These are phyloP conservation scores for Sporothrix humicola DNA, from an alignment of 2,329 filamentous ascomycete genomes.

Conservation along the genomic window DNA sequence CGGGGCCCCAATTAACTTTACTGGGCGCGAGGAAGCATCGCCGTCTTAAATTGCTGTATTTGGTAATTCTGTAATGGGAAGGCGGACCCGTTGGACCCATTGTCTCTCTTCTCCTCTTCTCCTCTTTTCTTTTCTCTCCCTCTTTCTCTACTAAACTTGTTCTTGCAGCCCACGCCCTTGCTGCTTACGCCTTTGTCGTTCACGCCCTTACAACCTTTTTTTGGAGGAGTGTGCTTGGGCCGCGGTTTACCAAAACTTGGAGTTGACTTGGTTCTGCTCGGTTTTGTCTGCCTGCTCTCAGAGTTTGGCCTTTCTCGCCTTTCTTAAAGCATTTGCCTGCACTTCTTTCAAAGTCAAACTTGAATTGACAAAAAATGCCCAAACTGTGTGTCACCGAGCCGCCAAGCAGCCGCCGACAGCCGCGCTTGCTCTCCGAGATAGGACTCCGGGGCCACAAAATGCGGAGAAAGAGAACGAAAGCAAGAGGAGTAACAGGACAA, in stretches of 20 bases:
- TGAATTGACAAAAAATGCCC: constrained; percentile 12
- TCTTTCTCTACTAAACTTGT: too few species aligned
- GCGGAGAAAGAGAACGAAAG: constrained; percentile 11
- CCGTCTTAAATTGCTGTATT: background rate
- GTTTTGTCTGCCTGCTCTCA: background rate
- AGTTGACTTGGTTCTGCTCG: background rate
- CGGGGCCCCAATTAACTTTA: background rate
- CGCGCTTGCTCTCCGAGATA: constrained; percentile 7
- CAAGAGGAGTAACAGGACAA: background rate
- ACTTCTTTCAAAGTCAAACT: background rate
- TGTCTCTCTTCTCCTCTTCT: too few species aligned
- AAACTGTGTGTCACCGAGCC: constrained; percentile 5
- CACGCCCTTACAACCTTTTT: too few species aligned
- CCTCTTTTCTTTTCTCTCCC: too few species aligned
- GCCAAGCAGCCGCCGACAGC: constrained; percentile 23
- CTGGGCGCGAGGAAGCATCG: constrained; percentile 7
- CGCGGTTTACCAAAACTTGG: too few species aligned
- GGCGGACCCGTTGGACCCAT: too few species aligned
- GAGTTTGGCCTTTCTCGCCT: too few species aligned
- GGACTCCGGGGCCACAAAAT: background rate
- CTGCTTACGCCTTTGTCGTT: too few species aligned
- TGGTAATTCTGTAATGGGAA: too few species aligned
- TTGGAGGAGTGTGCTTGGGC: too few species aligned
- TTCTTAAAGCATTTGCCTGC: too few species aligned
- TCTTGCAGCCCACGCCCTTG: too few species aligned